phyloP scores from a whole-genome alignment of 1,284 basidiomycete genomes.

The Lignosus rhinocerotis region DNA sequence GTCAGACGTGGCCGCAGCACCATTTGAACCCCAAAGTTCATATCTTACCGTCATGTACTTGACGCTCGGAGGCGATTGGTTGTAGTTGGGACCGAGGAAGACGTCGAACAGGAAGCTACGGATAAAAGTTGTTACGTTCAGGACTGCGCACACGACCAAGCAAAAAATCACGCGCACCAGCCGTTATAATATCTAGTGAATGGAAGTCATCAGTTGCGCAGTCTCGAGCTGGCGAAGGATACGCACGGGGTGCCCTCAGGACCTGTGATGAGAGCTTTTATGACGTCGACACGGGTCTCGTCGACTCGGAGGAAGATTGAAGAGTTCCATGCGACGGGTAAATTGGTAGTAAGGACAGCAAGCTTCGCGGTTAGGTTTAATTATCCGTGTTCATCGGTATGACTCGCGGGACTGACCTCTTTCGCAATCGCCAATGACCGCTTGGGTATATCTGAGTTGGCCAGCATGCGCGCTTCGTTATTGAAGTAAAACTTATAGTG shows the following conservation, averaged over 20 bases:
- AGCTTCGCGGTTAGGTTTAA: constrained; percentile 50
- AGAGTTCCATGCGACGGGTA: constrained; percentile 89
- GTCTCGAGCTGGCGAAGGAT: background rate
- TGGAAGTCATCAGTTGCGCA: background rate
- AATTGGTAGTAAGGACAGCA: constrained; percentile 84
- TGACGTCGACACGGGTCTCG: constrained; percentile 85
- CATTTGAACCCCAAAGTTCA: background rate
- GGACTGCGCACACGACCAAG: background rate
- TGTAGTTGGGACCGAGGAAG: constrained; percentile 82
- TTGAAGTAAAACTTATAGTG: constrained; percentile 81
- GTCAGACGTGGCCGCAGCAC: background rate
- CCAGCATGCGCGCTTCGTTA: constrained; percentile 77
- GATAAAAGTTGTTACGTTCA: background rate
- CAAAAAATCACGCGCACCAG: constrained; percentile 55
- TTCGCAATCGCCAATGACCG: constrained; percentile 90
- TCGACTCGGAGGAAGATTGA: constrained; percentile 87
- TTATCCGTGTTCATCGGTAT: background rate
- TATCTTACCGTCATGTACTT: constrained; percentile 86
- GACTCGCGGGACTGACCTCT: constrained; percentile 52
- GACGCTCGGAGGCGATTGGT: constrained; percentile 77
- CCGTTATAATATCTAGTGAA: constrained; percentile 73
- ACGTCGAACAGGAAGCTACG: constrained; percentile 81
- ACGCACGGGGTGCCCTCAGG: constrained; percentile 90
- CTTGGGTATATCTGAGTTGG: constrained; percentile 80
- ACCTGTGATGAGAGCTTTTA: constrained; percentile 88